Conservation (phyloP, 495 filamentous ascomycete genomes). For the Podospora conica region DNA sequence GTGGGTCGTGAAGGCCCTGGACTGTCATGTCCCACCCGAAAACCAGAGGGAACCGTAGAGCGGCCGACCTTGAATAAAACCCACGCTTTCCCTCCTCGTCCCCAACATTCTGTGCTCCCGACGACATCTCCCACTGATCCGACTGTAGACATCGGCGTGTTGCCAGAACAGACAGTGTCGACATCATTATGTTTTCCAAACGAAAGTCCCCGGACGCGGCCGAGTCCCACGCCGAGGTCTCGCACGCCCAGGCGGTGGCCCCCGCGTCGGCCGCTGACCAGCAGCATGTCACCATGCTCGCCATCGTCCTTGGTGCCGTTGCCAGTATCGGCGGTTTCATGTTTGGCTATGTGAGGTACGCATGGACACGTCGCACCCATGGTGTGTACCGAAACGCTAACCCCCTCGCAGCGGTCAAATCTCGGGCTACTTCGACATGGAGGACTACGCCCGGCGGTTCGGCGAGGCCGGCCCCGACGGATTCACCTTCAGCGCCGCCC, state of each 20-base stretch:
- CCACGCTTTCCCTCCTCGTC: neutral
- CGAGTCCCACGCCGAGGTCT: constrained; percentile 1
- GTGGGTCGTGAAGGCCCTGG: neutral
- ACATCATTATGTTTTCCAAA: neutral
- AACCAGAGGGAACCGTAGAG: neutral
- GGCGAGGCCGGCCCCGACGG: constrained; percentile 29
- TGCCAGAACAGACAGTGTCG: neutral
- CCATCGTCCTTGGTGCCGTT: constrained; percentile 38
- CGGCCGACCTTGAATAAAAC: neutral
- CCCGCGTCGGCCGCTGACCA: constrained; percentile 12
- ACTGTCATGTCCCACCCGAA: neutral
- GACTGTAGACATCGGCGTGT: neutral
- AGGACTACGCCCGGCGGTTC: constrained; percentile 46
- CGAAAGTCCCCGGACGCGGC: constrained; percentile 1
- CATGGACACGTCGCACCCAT: constrained; percentile 6
- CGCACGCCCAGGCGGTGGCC: neutral
- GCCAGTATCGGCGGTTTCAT: constrained; percentile 73
- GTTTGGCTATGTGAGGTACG: constrained; percentile 67
- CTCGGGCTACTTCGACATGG: constrained; percentile 57
- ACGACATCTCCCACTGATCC: neutral
- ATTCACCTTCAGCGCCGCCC: constrained; percentile 40
- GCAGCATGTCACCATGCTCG: constrained; percentile 33
- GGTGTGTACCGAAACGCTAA: constrained; percentile 1
- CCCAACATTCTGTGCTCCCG: neutral
- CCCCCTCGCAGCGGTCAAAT: constrained; percentile 33